These are phyloP conservation scores for Flammula alnicola DNA, from an alignment of 1,284 basidiomycete species.

Conservation along the genomic window DNA sequence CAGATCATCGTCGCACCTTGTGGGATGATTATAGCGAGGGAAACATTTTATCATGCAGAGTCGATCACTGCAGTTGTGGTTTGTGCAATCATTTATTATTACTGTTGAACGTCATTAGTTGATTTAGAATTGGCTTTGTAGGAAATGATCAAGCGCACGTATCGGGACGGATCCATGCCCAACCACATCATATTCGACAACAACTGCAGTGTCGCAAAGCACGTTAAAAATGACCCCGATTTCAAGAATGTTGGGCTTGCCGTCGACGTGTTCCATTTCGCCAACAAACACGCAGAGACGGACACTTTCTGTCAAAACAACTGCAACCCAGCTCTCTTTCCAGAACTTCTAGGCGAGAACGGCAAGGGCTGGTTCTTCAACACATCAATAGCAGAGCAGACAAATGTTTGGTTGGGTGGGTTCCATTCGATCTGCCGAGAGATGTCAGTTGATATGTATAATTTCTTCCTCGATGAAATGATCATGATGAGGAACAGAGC, in stretches of 20 bases:
- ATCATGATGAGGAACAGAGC: background rate
- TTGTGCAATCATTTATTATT: background rate
- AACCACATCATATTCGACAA: too few relatives aligned
- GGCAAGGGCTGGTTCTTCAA: constrained; percentile 38
- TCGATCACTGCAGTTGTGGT: background rate
- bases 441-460: constrained; percentile 30
- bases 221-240: too few relatives aligned
- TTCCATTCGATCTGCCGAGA: constrained; percentile 33
- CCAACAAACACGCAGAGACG: background rate
- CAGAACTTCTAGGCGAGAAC: too few relatives aligned
- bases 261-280: constrained; percentile 1
- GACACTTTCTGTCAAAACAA: background rate
- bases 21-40: constrained; percentile 9
- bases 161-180: too few relatives aligned
- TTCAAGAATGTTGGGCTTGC: background rate
- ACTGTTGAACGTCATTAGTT: too few relatives aligned
- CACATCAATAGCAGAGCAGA: constrained; percentile 33
- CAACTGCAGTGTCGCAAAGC: too few relatives aligned
- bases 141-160: constrained; percentile 9
- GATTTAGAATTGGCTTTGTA: background rate
- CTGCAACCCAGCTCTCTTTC: constrained; percentile 3
- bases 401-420: constrained; percentile 36
- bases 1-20: constrained; percentile 12
- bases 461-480: constrained; percentile 8
- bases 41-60: constrained; percentile 11